These are phyloP conservation scores for Uronychia binucleata DNA, from an alignment of 73 alveolate species.

Conservation along the genomic window DNA sequence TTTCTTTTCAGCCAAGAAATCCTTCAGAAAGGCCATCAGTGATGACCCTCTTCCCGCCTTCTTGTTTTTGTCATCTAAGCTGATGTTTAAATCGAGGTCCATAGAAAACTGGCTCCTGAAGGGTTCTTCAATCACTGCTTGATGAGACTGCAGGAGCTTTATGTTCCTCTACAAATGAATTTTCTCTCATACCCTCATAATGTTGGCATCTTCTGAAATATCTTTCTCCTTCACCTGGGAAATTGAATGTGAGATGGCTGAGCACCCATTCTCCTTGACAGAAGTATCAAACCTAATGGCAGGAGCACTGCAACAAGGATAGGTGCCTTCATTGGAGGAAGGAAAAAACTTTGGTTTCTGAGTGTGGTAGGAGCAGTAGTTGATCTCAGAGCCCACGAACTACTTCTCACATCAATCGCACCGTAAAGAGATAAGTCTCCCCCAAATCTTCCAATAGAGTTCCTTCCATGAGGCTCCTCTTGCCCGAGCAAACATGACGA, in stretches of 20 bases:
- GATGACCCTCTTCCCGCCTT: background rate
- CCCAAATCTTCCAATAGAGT: conserved; percentile 70
- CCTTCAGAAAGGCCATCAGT: background rate
- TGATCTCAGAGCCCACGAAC: conserved; percentile 46
- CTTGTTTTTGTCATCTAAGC: background rate
- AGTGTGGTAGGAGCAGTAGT: conserved; percentile 59
- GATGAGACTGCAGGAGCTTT: background rate
- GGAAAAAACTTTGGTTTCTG: conserved; percentile 45
- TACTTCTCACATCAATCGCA: conserved; percentile 39
- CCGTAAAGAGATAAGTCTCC: conserved; percentile 33
- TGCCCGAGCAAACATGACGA: conserved; percentile 34
- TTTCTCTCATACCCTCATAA: background rate
- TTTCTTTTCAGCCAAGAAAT: background rate
- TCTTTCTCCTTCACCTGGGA: background rate
- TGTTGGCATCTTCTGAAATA: background rate
- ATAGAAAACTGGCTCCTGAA: background rate
- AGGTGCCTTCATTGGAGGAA: conserved; percentile 55
- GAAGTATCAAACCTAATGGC: conserved; percentile 56
- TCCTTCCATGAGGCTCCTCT: conserved; percentile 60
- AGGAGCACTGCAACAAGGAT: conserved; percentile 59
- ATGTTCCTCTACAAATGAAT: background rate
- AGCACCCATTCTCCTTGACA: conserved; percentile 49
- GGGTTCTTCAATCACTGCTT: background rate
- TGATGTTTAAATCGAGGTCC: background rate
- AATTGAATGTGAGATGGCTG: conserved; percentile 24